phyloP scores from a whole-genome alignment of 1,139 yeast genomes.

The Candida neerlandica region DNA sequence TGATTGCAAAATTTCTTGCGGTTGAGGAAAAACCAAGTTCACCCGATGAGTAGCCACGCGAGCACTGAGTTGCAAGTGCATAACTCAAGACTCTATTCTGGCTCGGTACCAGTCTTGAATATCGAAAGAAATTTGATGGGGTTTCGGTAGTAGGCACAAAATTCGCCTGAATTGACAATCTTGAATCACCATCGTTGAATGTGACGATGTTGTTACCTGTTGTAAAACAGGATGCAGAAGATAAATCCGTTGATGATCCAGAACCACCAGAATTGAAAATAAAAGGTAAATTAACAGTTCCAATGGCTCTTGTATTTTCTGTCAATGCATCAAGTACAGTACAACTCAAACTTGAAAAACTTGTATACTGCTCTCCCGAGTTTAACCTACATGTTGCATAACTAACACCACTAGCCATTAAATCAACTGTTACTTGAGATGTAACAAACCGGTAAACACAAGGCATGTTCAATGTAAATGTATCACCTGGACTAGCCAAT shows the following conservation, averaged over 20 bases:
- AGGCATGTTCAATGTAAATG: conserved; percentile 30
- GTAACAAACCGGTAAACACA: conserved; percentile 29
- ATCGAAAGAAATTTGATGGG: too few relatives aligned
- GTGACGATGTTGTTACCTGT: conserved; percentile 25
- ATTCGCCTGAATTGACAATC: not conserved
- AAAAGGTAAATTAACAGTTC: conserved; percentile 22
- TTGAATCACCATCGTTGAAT: conserved; percentile 23
- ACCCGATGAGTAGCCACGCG: too few relatives aligned
- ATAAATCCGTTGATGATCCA: conserved; percentile 18
- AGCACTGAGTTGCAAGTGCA: too few relatives aligned
- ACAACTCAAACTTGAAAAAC: conserved; percentile 28
- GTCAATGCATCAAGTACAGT: too few relatives aligned
- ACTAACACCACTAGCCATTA: conserved; percentile 18
- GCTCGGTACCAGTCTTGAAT: conserved; percentile 14
- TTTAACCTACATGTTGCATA: conserved; percentile 28
- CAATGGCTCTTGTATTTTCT: too few relatives aligned
- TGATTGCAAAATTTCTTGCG: too few relatives aligned
- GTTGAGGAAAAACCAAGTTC: too few relatives aligned
- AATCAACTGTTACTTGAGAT: conserved; percentile 14
- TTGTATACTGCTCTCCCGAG: conserved; percentile 23
- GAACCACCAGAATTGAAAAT: conserved; percentile 27
- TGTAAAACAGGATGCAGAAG: conserved; percentile 21
- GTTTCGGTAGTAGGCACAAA: conserved; percentile 3
- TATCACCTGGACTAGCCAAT: too few relatives aligned
- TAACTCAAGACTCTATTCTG: too few relatives aligned